Evolutionary conservation across 176 grass and related monocot genomes (phyloP), one percentile per base, ranked within the genome.

Genomic region (Carex cristatella): DNA sequence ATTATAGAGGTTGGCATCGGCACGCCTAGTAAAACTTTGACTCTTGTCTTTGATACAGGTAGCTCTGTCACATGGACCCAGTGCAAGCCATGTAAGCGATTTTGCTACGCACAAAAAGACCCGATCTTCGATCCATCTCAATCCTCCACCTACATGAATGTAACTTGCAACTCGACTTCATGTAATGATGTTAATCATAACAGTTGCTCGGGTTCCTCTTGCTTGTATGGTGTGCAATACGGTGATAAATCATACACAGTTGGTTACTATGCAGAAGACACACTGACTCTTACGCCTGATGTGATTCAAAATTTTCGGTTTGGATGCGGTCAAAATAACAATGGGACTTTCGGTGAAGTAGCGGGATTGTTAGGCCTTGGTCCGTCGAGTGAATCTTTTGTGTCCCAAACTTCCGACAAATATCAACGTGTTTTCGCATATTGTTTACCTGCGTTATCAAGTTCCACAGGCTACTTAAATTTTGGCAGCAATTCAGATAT

Each of bases 311-410:
- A 65, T 0, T 80, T 92, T 57, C 55, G 77, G 7, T 90, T 92
- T 56, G 88, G 91, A 7, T 92, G 91, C 40, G 85, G 91, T 12
- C 30, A 69, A 0, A 0, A 23, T 1, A 64, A 75, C 59, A 6
- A 0, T 0, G 80, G 59, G n/a, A 1, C n/a, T 5, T 68, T 84
- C 7, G 35, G 19, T 1, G 19, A 10, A 67, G 37, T 62, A 23
- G 86, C 80, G 8, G 91, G 91, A 5, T 33, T 93, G 10, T 59
- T 93, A n/a, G 88, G 88, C 10, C 91, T 93, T 0, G 86, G 88
- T 67, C 79, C 79, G 8, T 57, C 57, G 9, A 58, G 11, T 10
- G 46, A 27, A 10, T 93, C 91, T 6, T 28, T 93, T 32, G 63
- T 84, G 48, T 90, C 84, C 19, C 91, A 93, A 40, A 75, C 73